phyloP scores from a whole-genome alignment of 2,329 filamentous ascomycete genomes.

The Bertia moriformis region DNA sequence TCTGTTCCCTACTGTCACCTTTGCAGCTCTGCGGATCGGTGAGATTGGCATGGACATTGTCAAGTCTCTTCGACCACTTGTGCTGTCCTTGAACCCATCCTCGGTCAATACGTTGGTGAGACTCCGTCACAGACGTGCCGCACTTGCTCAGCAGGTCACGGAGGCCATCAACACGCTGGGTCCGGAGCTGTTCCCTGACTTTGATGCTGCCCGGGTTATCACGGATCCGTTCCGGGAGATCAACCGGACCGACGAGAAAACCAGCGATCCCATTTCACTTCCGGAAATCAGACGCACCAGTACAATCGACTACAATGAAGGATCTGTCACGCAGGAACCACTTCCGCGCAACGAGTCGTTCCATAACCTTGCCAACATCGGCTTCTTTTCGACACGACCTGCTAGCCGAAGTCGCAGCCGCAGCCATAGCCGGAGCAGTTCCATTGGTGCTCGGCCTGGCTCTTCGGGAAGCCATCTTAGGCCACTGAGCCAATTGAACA shows the following conservation, averaged over 20 bases:
- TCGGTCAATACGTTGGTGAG: constrained; percentile 73
- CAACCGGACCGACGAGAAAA: constrained; percentile 15
- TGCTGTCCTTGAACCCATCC: constrained; percentile 71
- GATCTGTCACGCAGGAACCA: constrained; percentile 21
- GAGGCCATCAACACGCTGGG: constrained; percentile 88
- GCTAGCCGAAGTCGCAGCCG: constrained; percentile 64
- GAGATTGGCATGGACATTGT: constrained; percentile 98
- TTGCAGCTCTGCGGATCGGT: constrained; percentile 83
- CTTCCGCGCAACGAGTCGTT: constrained; percentile 84
- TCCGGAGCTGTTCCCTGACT: constrained; percentile 94
- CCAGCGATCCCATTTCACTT: constrained; percentile 8
- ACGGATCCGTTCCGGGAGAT: constrained; percentile 29
- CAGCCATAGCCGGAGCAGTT: constrained; percentile 38
- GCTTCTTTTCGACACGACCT: constrained; percentile 79
- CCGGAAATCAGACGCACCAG: constrained; percentile 31
- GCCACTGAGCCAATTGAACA: neutral
- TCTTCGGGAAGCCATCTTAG: neutral
- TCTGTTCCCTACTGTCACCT: constrained; percentile 76
- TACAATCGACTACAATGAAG: constrained; percentile 20
- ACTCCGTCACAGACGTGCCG: constrained; percentile 56
- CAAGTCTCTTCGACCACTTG: constrained; percentile 79
- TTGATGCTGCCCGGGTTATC: constrained; percentile 62
- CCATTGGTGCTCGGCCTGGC: neutral
- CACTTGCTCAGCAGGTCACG: constrained; percentile 70
- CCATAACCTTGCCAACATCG: constrained; percentile 72